phyloP scores from a whole-genome alignment of 306 rosid species.

The Mimosa bimucronata region DNA sequence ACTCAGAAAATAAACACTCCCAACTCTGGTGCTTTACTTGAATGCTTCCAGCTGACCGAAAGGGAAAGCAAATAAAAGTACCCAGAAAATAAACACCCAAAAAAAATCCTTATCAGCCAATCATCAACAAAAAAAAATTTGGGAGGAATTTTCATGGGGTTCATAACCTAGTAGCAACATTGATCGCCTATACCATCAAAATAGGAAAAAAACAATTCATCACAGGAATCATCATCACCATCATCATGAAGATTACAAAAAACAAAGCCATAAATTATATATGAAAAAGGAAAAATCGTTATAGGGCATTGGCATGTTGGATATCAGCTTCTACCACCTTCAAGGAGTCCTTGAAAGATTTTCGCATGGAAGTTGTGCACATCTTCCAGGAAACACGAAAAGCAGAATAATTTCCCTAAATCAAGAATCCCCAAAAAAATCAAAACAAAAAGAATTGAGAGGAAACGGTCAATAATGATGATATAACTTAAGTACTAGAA shows the following conservation, averaged over 20 bases:
- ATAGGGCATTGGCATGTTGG: constrained; percentile 95
- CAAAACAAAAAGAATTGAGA: no score
- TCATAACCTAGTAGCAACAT: constrained; percentile 10
- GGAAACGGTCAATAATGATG: no score
- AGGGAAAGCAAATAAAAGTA: no score
- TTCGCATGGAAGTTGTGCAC: no score
- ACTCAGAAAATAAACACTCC: no score
- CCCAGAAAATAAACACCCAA: no score
- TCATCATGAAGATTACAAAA: not conserved
- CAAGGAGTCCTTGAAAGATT: no score
- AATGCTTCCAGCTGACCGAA: no score
- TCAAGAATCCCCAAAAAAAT: constrained; percentile 92
- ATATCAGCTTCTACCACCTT: constrained; percentile 98
- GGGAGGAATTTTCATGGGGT: not conserved
- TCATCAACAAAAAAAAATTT: not conserved
- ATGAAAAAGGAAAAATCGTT: constrained; percentile 32
- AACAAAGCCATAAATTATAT: not conserved
- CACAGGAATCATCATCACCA: constrained; percentile 8
- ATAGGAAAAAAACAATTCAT: not conserved
- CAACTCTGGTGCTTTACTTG: not conserved
- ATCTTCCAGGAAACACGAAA: no score
- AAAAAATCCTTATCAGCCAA: not conserved
- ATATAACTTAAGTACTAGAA: no score
- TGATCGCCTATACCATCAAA: constrained; percentile 1
- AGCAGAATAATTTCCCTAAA: no score